Evolutionary conservation across 192 early-diverging fungal genomes (phyloP).

Genomic region (Coemansia sp.): DNA sequence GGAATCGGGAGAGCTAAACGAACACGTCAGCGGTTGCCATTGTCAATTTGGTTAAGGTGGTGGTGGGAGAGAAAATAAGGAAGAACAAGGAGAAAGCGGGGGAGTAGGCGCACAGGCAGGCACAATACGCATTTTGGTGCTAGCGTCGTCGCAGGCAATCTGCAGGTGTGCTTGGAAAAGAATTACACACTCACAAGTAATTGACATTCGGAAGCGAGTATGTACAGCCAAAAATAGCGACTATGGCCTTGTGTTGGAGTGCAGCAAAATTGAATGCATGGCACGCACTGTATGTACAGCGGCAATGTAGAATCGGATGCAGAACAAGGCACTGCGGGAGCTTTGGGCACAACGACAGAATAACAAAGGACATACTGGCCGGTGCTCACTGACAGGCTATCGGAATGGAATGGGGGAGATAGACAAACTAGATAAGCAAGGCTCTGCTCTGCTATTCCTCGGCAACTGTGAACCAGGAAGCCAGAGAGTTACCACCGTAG

Average conservation of each 20-base stretch:
- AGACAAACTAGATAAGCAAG: not conserved
- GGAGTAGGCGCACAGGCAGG: not conserved
- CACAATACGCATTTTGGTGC: not conserved
- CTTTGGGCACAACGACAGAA: not conserved
- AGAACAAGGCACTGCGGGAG: not conserved
- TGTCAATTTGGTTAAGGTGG: not conserved
- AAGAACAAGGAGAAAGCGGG: not conserved
- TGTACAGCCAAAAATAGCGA: not conserved
- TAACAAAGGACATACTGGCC: not conserved
- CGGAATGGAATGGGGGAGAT: not conserved
- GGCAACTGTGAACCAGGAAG: not conserved
- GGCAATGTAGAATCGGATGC: conserved; percentile 3
- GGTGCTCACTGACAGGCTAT: not conserved
- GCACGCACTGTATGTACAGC: not conserved
- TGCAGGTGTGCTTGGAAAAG: not conserved
- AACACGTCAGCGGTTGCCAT: not conserved
- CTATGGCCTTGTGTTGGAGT: not conserved
- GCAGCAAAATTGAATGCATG: not conserved
- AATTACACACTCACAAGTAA: not conserved
- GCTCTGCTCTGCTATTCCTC: not conserved
- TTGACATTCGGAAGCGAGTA: not conserved
- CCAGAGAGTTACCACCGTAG: not conserved
- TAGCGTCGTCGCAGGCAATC: not conserved
- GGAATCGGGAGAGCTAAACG: not conserved
- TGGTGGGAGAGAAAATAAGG: not conserved